Conservation (phyloP, 1,284 basidiomycete species). For the Apiotrichum porosum region DNA sequence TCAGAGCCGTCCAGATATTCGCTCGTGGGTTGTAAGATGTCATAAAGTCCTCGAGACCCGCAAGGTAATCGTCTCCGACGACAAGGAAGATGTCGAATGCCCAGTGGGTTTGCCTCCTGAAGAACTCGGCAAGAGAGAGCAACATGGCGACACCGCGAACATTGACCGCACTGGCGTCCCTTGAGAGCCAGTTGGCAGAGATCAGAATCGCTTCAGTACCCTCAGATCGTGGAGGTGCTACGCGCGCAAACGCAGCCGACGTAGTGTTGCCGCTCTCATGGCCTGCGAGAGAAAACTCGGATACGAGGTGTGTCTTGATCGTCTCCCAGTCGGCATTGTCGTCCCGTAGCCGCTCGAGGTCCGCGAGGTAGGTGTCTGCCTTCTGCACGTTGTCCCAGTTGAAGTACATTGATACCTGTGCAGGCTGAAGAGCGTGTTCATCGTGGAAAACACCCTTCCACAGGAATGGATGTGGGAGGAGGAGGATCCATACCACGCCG, state of each 20-base stretch:
- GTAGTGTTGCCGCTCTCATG: conserved; percentile 24
- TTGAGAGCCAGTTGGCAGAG: conserved; percentile 79
- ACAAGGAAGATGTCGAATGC: conserved; percentile 91
- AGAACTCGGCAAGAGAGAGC: conserved; percentile 72
- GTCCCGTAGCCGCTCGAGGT: conserved; percentile 60
- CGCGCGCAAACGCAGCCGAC: conserved; percentile 67
- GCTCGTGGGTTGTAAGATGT: conserved; percentile 73
- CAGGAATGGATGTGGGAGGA: conserved; percentile 62
- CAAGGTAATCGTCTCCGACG: conserved; percentile 78
- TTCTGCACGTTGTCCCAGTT: conserved; percentile 78
- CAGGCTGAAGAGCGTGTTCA: conserved; percentile 88
- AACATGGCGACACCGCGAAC: conserved; percentile 80
- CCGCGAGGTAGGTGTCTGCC: conserved; percentile 70
- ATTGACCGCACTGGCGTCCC: conserved; percentile 56
- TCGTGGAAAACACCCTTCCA: conserved; percentile 74
- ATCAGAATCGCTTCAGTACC: conserved; percentile 88
- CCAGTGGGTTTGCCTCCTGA: conserved; percentile 86
- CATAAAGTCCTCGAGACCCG: conserved; percentile 90
- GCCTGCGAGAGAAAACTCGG: conserved; percentile 24
- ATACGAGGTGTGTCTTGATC: conserved; percentile 38
- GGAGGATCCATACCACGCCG: conserved; percentile 69
- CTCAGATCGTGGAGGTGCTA: conserved; percentile 76
- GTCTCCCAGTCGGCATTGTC: conserved; percentile 62
- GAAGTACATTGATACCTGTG: conserved; percentile 81
- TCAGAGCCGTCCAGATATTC: conserved; percentile 90